Conservation (phyloP, 2,329 filamentous ascomycete species). For the Apiospora hydei region DNA sequence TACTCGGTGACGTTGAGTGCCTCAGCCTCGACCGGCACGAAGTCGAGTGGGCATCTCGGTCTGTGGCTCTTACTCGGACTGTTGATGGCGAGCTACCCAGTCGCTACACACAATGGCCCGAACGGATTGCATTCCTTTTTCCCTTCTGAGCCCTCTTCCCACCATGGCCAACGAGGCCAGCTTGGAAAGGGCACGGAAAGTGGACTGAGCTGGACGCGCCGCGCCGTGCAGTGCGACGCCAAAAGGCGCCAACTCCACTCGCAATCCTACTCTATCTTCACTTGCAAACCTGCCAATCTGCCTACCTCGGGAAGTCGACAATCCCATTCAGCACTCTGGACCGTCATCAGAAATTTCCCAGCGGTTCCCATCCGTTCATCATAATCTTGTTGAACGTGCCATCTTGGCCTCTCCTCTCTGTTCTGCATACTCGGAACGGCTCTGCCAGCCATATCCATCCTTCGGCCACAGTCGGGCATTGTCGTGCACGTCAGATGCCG, state of each 20-base stretch:
- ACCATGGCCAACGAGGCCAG: background rate
- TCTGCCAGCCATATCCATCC: background rate
- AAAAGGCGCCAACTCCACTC: constrained; percentile 8
- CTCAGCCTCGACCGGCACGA: background rate
- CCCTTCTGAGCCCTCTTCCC: background rate
- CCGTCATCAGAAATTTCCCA: background rate
- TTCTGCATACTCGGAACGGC: background rate
- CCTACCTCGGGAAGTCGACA: background rate
- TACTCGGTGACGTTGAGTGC: background rate
- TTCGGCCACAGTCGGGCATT: background rate
- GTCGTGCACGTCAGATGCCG: constrained; percentile 2
- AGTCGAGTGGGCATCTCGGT: background rate
- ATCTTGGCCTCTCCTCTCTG: background rate
- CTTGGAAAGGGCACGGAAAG: background rate
- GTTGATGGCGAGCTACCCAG: background rate
- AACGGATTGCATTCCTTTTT: background rate
- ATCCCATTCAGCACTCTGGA: background rate
- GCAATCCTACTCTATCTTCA: constrained; percentile 5
- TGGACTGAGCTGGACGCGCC: constrained; percentile 3
- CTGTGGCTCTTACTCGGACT: background rate
- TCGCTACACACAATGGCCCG: background rate
- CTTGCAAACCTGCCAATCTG: background rate
- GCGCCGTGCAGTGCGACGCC: constrained; percentile 5
- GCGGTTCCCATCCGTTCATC: background rate
- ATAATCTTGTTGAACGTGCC: background rate